These are phyloP conservation scores for Penicillium riverlandense DNA, from an alignment of 495 filamentous ascomycete genomes.

Conservation along the genomic window DNA sequence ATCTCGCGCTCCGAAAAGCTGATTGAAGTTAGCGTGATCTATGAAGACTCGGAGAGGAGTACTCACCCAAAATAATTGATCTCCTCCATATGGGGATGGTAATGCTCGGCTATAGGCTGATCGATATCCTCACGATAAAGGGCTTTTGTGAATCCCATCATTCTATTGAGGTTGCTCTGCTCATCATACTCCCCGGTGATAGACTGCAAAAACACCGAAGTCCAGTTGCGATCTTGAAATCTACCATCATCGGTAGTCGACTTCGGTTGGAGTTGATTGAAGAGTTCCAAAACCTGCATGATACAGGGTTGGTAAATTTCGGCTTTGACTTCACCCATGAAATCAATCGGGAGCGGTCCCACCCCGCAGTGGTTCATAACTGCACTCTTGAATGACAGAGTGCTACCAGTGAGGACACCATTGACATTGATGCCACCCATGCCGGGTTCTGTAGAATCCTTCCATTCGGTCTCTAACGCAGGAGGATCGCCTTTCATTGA, in stretches of 20 bases:
- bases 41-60: background rate
- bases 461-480: background rate
- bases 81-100: constrained; percentile 19
- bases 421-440: constrained; percentile 32
- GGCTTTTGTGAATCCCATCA: constrained; percentile 27
- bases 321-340: constrained; percentile 25
- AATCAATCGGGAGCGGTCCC: constrained; percentile 32
- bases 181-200: constrained; percentile 32
- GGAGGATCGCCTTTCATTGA: constrained; percentile 1
- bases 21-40: background rate
- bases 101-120: constrained; percentile 16
- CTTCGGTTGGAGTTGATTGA: constrained; percentile 25
- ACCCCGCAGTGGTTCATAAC: constrained; percentile 32
- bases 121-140: constrained; percentile 24
- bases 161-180: constrained; percentile 21
- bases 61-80: constrained; percentile 36
- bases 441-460: constrained; percentile 2
- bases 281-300: constrained; percentile 29
- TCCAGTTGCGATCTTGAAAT: constrained; percentile 20
- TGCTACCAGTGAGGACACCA: constrained; percentile 26
- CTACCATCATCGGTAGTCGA: background rate
- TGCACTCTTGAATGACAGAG: constrained; percentile 31
- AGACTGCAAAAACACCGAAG: constrained; percentile 31
- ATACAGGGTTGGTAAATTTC: constrained; percentile 37
- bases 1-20: constrained; percentile 13